Base-by-base conservation (phyloP, 805 yeast species). In the Kuraishia piskuri region DNA sequence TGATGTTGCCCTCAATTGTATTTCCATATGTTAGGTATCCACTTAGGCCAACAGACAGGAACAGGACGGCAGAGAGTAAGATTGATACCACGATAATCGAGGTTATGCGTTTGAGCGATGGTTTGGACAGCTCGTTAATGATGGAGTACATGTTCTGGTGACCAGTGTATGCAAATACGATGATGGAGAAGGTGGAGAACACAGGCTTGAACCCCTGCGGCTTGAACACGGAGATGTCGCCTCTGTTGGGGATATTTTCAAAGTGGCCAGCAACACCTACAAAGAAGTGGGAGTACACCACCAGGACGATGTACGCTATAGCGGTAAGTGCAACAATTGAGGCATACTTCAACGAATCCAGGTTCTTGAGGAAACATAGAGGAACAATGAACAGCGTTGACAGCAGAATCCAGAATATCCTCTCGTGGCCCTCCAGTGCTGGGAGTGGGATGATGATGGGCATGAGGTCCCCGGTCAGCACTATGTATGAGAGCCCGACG, bases 61-160 rank as follows among this genome's bases (percentile, higher is more conserved):
- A 88, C n/a, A 86, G 66, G 0, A 66, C 49, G 20, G 83, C 75
- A 0, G 92, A 82, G 8, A 80, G 71, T 1, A 71, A 56, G 49
- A 84, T 77, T 10, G 91, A 74, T 19, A 70, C 54, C 21, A 66
- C 62, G 19, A 78, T 70, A 25, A 85, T 79, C 24, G 58, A 64
- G 3, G 71, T 55, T 1, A 80, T 69, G 54, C 82, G 80, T 22
- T 74, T 62, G 55, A 83, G 68, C 2, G 79, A 68, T 50, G 80
- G 78, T 57, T 80, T 76, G 46, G 78, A 68, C 57, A 86, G 70
- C 66, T 88, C 96, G 61, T 85, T 83, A 61, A 84, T 79, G 52
- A 88, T 85, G 9, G 90, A 83, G 64, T 84, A 86, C 75, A 87
- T 80, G 67, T 86, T 88, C 70, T 88, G 92, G 55, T 86, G 86